phyloP scores from a whole-genome alignment of 441 rosid species.

The Corymbia calophylla region DNA sequence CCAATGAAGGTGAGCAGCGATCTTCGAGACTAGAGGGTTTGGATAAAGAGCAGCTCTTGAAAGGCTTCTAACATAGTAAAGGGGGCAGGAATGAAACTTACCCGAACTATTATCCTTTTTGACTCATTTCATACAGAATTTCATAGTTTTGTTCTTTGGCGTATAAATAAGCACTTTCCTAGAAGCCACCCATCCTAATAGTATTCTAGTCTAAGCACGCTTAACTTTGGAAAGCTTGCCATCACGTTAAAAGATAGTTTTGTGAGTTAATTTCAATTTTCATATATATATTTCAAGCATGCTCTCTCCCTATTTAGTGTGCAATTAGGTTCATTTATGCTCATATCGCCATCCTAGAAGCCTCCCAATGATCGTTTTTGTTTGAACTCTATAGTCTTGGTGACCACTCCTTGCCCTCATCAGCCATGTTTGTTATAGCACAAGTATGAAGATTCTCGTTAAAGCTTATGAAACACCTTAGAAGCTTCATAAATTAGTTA shows the following conservation, averaged over 20 bases:
- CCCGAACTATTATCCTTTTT: too few species aligned
- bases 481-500: neutral
- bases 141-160: too few species aligned
- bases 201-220: too few species aligned
- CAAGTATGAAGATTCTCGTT: neutral
- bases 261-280: too few species aligned
- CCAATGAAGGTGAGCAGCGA: neutral
- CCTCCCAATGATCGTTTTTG: rapidly evolving
- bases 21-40: rapidly evolving
- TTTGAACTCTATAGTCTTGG: neutral
- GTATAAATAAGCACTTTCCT: too few species aligned
- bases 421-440: rapidly evolving
- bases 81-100: too few species aligned
- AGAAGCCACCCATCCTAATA: too few species aligned
- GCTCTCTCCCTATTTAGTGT: neutral
- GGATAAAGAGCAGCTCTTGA: neutral
- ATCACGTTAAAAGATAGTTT: neutral
- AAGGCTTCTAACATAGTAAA: neutral
- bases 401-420: rapidly evolving
- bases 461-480: neutral
- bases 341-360: neutral
- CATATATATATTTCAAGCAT: too few species aligned
- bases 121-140: too few species aligned
- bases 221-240: too few species aligned
- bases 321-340: too few species aligned